phyloP scores from a whole-genome alignment of 768 basidiomycete species.

The Lanmaoa pseudosensibilis region DNA sequence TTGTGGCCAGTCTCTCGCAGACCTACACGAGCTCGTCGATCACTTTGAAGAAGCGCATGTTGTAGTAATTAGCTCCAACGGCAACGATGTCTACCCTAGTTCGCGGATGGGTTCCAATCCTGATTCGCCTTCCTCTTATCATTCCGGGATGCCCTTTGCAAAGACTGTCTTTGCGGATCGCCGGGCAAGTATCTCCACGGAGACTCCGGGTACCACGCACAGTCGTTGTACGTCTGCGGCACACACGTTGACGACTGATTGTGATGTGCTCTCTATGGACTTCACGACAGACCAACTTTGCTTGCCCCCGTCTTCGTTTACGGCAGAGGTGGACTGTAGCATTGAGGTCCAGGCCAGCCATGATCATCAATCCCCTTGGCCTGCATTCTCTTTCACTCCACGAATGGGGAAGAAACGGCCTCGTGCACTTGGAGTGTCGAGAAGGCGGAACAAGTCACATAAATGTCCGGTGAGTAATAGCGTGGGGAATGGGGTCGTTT shows the following conservation, averaged over 20 bases:
- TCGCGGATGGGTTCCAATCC: neutral
- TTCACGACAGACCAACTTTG: slow-evolving; percentile 2
- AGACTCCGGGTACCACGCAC: neutral
- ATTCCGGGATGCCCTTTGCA: neutral
- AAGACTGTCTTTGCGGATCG: slow-evolving; percentile 1
- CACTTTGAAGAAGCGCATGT: slow-evolving; percentile 50
- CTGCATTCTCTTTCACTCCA: neutral
- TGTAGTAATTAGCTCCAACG: slow-evolving; percentile 30
- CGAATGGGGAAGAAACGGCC: slow-evolving; percentile 11
- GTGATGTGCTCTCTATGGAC: neutral
- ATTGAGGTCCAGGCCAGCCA: neutral
- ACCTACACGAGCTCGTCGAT: slow-evolving; percentile 51
- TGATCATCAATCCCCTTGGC: neutral
- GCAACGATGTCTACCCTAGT: slow-evolving; percentile 35
- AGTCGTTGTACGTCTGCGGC: neutral
- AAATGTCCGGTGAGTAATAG: slow-evolving; percentile 47
- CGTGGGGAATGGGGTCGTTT: neutral
- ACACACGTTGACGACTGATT: neutral
- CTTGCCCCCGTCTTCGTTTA: slow-evolving; percentile 8
- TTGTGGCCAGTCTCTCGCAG: slow-evolving; percentile 44
- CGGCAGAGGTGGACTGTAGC: neutral
- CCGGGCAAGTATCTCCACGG: neutral
- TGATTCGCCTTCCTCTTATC: neutral
- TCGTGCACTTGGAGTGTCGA: slow-evolving; percentile 22
- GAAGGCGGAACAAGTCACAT: slow-evolving; percentile 42